Evolutionary conservation across 345 rosid species (phyloP).

Genomic region (Arabidopsis suecica): DNA sequence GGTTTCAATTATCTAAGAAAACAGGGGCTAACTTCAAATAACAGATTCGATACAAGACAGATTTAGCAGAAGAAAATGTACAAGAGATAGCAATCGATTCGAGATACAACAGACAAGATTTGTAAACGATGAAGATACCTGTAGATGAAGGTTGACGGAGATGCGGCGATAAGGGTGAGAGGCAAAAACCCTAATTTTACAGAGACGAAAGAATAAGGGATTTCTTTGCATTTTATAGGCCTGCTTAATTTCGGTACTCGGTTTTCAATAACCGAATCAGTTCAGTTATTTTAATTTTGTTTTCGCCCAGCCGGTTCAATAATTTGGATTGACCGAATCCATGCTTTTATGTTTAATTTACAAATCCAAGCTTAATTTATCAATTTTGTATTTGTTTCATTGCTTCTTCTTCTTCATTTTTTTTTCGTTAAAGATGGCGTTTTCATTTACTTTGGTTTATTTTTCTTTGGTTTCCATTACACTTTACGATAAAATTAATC

Average conservation of each 20-base stretch:
- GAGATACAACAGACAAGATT: not conserved
- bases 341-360: too few species aligned
- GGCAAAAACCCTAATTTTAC: constrained; percentile 26
- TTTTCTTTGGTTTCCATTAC: too few species aligned
- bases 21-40: not conserved
- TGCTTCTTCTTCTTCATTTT: too few species aligned
- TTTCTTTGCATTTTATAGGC: constrained; percentile 3
- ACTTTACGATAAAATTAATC: too few species aligned
- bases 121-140: not conserved
- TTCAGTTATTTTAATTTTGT: not conserved
- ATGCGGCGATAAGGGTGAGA: constrained; percentile 25
- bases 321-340: not conserved
- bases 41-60: not conserved
- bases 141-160: constrained; percentile 4
- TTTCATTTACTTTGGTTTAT: too few species aligned
- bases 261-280: not conserved
- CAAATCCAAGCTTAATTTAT: not conserved
- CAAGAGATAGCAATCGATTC: not conserved
- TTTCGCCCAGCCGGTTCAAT: not conserved
- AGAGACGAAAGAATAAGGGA: not conserved
- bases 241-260: not conserved
- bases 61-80: not conserved
- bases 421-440: too few species aligned
- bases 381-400: too few species aligned
- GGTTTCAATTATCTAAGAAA: not conserved